phyloP scores from a whole-genome alignment of 495 filamentous ascomycete genomes.

The Penicillium silybi region DNA sequence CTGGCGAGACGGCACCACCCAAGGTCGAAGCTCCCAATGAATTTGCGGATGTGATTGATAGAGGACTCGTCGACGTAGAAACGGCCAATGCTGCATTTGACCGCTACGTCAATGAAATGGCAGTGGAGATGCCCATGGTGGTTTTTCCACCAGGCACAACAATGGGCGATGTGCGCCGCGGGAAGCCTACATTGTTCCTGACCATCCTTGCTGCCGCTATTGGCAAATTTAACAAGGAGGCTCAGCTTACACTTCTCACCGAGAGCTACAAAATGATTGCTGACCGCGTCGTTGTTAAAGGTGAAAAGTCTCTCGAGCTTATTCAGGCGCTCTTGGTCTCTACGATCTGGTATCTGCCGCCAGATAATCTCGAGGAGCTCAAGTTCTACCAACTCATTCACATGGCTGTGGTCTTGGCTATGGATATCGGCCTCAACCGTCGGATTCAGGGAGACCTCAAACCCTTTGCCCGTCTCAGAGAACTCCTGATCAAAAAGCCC shows the following conservation, averaged over 20 bases:
- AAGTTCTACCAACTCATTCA: conserved; percentile 90
- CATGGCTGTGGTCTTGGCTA: conserved; percentile 76
- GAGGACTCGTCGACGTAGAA: conserved; percentile 59
- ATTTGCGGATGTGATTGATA: conserved; percentile 66
- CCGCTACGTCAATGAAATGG: conserved; percentile 66
- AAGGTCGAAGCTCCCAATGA: conserved; percentile 22
- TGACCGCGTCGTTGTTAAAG: conserved; percentile 67
- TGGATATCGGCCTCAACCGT: conserved; percentile 80
- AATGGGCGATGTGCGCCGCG: conserved; percentile 61
- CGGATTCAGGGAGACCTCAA: conserved; percentile 23
- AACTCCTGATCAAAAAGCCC: conserved; percentile 36
- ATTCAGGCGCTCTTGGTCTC: conserved; percentile 74
- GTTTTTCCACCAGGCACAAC: conserved; percentile 66
- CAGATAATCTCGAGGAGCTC: conserved; percentile 78
- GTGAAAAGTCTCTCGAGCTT: conserved; percentile 81
- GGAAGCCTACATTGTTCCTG: conserved; percentile 77
- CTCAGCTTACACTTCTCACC: conserved; percentile 59
- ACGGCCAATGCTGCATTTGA: conserved; percentile 62
- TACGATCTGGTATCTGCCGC: conserved; percentile 78
- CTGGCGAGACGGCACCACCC: conserved; percentile 6
- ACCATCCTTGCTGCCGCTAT: conserved; percentile 69
- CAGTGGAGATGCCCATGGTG: conserved; percentile 70
- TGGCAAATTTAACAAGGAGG: conserved; percentile 53
- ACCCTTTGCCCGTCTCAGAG: conserved; percentile 27
- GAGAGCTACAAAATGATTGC: conserved; percentile 72